Percentiles rank a stretch among this genome's conserved stretches.
phyloP scores from a whole-genome alignment of 139 green algal species.

The Dunaliella sp. region DNA sequence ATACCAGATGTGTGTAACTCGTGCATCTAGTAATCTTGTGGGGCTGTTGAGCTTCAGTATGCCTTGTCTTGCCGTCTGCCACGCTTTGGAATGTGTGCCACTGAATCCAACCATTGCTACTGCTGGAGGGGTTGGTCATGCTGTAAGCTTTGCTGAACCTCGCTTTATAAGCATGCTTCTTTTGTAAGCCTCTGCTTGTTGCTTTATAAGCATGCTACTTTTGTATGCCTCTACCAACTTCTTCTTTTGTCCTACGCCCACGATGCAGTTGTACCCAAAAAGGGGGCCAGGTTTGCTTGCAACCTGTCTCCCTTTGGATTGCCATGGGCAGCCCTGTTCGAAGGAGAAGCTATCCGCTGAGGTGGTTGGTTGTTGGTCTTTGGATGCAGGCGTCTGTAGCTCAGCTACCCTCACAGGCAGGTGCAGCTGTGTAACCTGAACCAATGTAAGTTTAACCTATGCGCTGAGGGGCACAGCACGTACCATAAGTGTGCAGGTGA shows the following conservation, averaged over 20 bases:
- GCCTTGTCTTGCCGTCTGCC: too few relatives aligned
- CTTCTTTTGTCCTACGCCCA: not conserved
- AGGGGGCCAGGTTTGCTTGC: not conserved
- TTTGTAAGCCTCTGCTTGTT: not conserved
- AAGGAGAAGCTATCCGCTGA: not conserved
- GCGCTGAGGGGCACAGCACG: too few relatives aligned
- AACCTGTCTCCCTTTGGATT: not conserved
- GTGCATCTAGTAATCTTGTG: too few relatives aligned
- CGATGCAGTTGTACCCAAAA: not conserved
- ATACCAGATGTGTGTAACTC: not conserved
- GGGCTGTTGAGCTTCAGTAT: too few relatives aligned
- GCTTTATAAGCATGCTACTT: not conserved
- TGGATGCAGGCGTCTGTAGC: too few relatives aligned
- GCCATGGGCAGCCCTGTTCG: not conserved
- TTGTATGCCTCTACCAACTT: not conserved
- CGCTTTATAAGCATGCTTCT: not conserved
- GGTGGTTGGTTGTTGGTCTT: too few relatives aligned
- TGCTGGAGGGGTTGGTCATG: not conserved
- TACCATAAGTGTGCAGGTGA: too few relatives aligned
- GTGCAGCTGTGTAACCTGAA: too few relatives aligned
- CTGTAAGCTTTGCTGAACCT: not conserved
- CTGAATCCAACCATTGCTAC: not conserved
- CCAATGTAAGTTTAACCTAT: too few relatives aligned
- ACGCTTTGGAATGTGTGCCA: too few relatives aligned
- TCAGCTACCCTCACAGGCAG: too few relatives aligned